phyloP scores from a whole-genome alignment of 805 yeast species.

The Kodamaea nitidulidarum region DNA sequence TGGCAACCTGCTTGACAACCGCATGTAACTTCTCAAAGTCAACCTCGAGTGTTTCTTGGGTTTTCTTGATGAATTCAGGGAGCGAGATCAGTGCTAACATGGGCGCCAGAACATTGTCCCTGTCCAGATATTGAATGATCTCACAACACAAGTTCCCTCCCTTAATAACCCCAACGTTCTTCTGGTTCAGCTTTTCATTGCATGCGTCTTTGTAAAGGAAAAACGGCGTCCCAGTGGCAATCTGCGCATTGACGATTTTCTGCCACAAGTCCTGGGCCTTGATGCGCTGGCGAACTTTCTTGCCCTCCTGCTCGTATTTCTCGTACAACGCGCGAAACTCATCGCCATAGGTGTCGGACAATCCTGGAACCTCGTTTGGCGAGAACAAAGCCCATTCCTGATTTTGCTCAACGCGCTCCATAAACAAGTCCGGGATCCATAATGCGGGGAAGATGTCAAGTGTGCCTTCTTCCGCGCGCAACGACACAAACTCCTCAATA shows the following conservation, averaged over 20 bases:
- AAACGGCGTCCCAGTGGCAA: constrained; percentile 95
- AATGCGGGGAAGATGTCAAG: constrained; percentile 89
- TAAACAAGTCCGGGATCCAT: constrained; percentile 93
- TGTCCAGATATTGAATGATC: constrained; percentile 84
- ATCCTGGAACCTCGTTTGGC: constrained; percentile 84
- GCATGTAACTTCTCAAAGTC: constrained; percentile 73
- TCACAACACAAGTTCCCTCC: constrained; percentile 94
- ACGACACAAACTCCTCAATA: constrained; percentile 76
- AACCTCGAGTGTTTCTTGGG: constrained; percentile 39
- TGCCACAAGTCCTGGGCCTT: constrained; percentile 91
- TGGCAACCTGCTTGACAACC: constrained; percentile 71
- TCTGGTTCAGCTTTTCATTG: constrained; percentile 82
- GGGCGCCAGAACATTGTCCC: constrained; percentile 94
- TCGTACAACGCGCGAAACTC: constrained; percentile 72
- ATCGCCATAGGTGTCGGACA: constrained; percentile 77
- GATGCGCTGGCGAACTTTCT: constrained; percentile 53
- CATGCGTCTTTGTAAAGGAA: constrained; percentile 92
- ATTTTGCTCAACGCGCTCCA: constrained; percentile 80
- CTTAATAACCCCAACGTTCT: constrained; percentile 87
- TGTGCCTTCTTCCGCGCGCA: constrained; percentile 88
- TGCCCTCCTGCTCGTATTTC: constrained; percentile 66
- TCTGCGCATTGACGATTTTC: constrained; percentile 84
- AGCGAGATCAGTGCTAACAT: constrained; percentile 88
- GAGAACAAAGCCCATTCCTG: constrained; percentile 87
- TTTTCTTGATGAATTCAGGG: constrained; percentile 59